These are phyloP conservation scores for Candida odintsovae DNA, from an alignment of 805 yeast species.

Conservation along the genomic window DNA sequence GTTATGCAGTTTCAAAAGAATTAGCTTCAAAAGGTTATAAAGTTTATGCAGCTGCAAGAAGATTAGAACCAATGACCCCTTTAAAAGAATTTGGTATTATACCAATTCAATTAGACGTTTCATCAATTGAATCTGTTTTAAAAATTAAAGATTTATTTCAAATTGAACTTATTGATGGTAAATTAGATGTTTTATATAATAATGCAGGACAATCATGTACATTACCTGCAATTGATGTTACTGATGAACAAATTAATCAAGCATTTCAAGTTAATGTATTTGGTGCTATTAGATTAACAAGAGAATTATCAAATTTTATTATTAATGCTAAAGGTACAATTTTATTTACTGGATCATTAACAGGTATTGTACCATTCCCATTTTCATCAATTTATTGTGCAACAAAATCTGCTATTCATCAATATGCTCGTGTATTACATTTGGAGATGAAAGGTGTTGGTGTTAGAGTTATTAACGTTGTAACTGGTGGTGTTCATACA, in stretches of 20 bases:
- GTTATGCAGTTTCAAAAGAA: slow-evolving; percentile 42
- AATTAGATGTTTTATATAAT: slow-evolving; percentile 58
- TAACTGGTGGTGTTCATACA: slow-evolving; percentile 75
- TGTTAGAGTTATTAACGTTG: slow-evolving; percentile 60
- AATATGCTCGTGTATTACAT: slow-evolving; percentile 56
- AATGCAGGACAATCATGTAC: slow-evolving; percentile 78
- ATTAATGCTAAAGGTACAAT: slow-evolving; percentile 65
- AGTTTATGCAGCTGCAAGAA: slow-evolving; percentile 73
- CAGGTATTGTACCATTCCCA: slow-evolving; percentile 65
- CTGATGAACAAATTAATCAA: slow-evolving; percentile 44
- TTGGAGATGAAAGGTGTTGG: slow-evolving; percentile 68
- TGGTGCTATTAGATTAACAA: slow-evolving; percentile 59
- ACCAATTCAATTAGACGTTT: slow-evolving; percentile 52
- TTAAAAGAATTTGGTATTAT: slow-evolving; percentile 35
- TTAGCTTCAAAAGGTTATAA: slow-evolving; percentile 46
- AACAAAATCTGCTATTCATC: slow-evolving; percentile 72
- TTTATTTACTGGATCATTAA: slow-evolving; percentile 69
- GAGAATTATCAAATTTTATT: slow-evolving; percentile 50
- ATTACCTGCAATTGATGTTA: slow-evolving; percentile 62
- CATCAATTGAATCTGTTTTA: slow-evolving; percentile 41
- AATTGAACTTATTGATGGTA: slow-evolving; percentile 36
- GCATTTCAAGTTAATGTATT: slow-evolving; percentile 63
- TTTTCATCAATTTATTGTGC: slow-evolving; percentile 63
- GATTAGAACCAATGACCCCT: slow-evolving; percentile 53
- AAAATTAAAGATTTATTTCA: slow-evolving; percentile 38